phyloP scores from a whole-genome alignment of 371 early-diverging fungal species.

The Apophysomyces ossiformis region DNA sequence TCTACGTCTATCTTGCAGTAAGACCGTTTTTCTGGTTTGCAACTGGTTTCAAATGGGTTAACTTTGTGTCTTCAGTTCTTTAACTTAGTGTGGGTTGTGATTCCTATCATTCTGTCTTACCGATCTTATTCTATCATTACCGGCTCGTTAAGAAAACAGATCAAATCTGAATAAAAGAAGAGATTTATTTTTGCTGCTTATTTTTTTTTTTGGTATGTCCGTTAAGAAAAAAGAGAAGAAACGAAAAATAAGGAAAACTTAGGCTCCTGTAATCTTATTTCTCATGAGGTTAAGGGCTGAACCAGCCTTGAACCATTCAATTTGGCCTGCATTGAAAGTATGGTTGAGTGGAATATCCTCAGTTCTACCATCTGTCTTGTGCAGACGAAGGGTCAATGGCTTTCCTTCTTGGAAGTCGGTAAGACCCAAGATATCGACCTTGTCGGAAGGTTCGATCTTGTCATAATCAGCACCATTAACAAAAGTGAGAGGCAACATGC shows the following conservation, averaged over 20 bases:
- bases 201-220: constrained; percentile 8
- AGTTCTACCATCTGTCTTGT: constrained; percentile 72
- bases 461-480: constrained; percentile 89
- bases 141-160: neutral
- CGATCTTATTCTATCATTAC: constrained; percentile 17
- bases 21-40: constrained; percentile 7
- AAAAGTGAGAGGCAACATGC: constrained; percentile 94
- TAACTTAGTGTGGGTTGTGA: constrained; percentile 41
- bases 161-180: constrained; percentile 9
- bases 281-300: constrained; percentile 88
- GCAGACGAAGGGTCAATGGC: constrained; percentile 74
- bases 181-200: constrained; percentile 1
- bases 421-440: constrained; percentile 79
- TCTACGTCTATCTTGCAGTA: constrained; percentile 34
- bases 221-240: no score
- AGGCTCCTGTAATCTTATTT: constrained; percentile 24
- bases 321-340: constrained; percentile 95
- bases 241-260: no score
- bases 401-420: constrained; percentile 71
- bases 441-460: constrained; percentile 74
- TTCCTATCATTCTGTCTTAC: constrained; percentile 27
- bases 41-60: neutral
- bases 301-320: constrained; percentile 97
- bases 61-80: constrained; percentile 25
- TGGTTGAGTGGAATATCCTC: constrained; percentile 91